Conservation (phyloP, 805 yeast species). For the Pichia heedii region DNA sequence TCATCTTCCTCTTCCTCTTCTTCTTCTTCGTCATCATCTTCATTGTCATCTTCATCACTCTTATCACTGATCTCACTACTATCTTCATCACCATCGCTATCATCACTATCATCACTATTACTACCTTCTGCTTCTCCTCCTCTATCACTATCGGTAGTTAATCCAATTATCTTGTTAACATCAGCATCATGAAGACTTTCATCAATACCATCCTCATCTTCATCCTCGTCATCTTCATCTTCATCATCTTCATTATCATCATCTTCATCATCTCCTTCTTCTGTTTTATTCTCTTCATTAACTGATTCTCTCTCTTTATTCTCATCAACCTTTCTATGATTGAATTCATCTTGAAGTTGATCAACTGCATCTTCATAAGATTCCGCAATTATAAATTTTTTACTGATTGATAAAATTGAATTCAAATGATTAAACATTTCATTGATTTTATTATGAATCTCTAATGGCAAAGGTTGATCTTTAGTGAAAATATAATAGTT, state of each 20-base stretch:
- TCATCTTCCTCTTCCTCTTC: slow-evolving; percentile 11
- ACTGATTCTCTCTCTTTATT: slow-evolving; percentile 20
- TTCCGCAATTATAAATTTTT: slow-evolving; percentile 40
- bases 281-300: slow-evolving; percentile 16
- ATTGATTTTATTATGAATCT: slow-evolving; percentile 40
- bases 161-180: no score
- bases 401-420: slow-evolving; percentile 8
- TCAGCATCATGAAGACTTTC: slow-evolving; percentile 12
- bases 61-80: slow-evolving; percentile 28
- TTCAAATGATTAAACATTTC: slow-evolving; percentile 21
- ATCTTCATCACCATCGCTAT: slow-evolving; percentile 22
- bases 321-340: slow-evolving; percentile 15
- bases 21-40: slow-evolving; percentile 14
- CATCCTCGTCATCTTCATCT: background rate
- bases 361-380: slow-evolving; percentile 35
- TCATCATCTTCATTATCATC: background rate
- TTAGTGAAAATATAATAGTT: slow-evolving; percentile 67
- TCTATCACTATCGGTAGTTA: slow-evolving; percentile 8
- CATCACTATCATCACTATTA: slow-evolving; percentile 15
- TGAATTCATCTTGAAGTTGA: slow-evolving; percentile 6
- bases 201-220: slow-evolving; percentile 9
- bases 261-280: slow-evolving; percentile 14
- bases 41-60: slow-evolving; percentile 17
- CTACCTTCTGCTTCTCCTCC: slow-evolving; percentile 10
- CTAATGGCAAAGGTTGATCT: slow-evolving; percentile 44